Evolutionary conservation across 2,329 filamentous ascomycete genomes (phyloP), one percentile per base, ranked within the genome.

Genomic region (Calonectria pseudoturangicola): DNA sequence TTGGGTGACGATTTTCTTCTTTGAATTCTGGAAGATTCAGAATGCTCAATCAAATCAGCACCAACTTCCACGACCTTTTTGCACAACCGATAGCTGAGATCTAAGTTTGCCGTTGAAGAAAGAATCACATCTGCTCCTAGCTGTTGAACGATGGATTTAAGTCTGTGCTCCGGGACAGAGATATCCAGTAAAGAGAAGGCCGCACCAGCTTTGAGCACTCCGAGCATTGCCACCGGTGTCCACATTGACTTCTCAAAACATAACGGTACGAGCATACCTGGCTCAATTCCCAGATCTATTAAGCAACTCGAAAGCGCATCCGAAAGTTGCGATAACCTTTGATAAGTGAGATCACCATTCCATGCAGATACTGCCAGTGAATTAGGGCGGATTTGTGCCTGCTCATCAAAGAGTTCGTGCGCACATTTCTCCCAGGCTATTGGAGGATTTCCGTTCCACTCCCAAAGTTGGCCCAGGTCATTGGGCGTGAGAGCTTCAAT

Each of bases 261-360:
- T 18, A 77, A 47, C 1, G 71, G 73, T 1, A 78, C 72, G 0
- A 70, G 8, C 0, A 41, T 60, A 39, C 81, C 82, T 1, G 75
- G 75, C 2, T 70, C 58, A 33, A 85, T 75, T 16, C 80, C 81
- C 36, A 79, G 72, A 5, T 76, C 73, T 10, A 81, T 62, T 1
- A 88, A 79, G 58, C 83, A 77, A 15, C 76, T 73, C 10, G 86
- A 85, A 9, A 88, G 79, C 2, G 77, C 72, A 41, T 82, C 82
- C 0, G 87, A 86, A 18, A 83, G 77, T 0, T 74, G 69, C 43
- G 87, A 83, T 3, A 87, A 77, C 33, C 87, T 81, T 47, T 77
- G 69, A 68, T 87, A 88, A 5, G 85, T 86, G 65, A 86, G 81
- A 50, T 80, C 25, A 18, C 67, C 79, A 30, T 79, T 75, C 79